Percentiles rank a stretch among this genome's conserved stretches.
Conservation (phyloP, 2,329 filamentous ascomycete genomes). For the Dactylonectria macrodidyma region DNA sequence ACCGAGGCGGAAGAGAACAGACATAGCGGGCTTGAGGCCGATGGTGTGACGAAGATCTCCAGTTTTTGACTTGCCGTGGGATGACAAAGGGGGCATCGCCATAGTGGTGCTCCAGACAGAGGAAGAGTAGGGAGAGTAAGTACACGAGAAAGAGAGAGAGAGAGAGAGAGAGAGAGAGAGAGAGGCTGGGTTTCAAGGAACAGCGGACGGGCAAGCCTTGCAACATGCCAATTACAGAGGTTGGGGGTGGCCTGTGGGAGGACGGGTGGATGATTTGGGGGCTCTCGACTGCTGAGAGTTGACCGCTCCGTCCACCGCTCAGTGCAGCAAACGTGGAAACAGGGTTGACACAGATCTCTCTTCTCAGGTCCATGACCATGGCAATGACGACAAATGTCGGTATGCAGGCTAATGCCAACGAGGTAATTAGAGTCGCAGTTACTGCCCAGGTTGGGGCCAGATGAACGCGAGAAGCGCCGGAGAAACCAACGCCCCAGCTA, state of each 20-base stretch:
- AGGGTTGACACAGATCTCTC: slow-evolving; percentile 6
- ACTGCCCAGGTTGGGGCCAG: background rate
- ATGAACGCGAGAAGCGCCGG: slow-evolving; percentile 7
- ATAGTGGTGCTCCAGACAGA: background rate
- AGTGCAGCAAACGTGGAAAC: background rate
- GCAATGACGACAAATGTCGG: slow-evolving; percentile 5
- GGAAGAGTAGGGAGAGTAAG: background rate
- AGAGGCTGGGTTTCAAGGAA: slow-evolving; percentile 25
- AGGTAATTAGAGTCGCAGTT: too few relatives aligned
- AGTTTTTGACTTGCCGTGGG: slow-evolving; percentile 5
- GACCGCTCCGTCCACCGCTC: background rate
- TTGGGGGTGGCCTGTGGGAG: slow-evolving; percentile 2
- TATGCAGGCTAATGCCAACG: background rate
- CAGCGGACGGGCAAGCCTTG: slow-evolving; percentile 6
- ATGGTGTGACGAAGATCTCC: slow-evolving; percentile 25
- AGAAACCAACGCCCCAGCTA: background rate
- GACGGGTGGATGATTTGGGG: background rate
- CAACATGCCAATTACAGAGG: slow-evolving; percentile 10
- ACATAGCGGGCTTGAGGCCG: slow-evolving; percentile 4
- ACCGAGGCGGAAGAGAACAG: slow-evolving; percentile 21
- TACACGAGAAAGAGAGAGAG: too few relatives aligned
- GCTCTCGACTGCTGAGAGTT: background rate
- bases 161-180: background rate
- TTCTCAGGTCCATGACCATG: slow-evolving; percentile 1
- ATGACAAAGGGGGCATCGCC: slow-evolving; percentile 6